Evolutionary conservation across 2,329 filamentous ascomycete genomes (phyloP).

Genomic region (Rachicladosporium sp.): DNA sequence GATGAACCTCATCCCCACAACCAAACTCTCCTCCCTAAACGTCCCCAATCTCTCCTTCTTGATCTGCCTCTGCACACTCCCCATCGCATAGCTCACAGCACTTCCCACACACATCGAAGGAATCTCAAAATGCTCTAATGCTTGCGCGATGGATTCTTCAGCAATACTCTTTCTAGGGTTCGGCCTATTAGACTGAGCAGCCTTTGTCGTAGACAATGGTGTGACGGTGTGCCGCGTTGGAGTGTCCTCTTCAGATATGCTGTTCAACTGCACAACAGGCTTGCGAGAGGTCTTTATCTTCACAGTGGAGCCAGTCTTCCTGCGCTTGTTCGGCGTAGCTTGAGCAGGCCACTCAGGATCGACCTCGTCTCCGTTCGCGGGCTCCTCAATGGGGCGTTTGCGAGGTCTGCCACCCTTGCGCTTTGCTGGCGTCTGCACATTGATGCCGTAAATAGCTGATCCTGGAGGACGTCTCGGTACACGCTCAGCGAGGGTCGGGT

Average conservation of each 20-base stretch:
- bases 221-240: not conserved
- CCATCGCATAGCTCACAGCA: slow-evolving; percentile 13
- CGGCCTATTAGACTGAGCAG: slow-evolving; percentile 5
- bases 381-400: no score
- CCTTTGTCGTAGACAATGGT: slow-evolving; percentile 4
- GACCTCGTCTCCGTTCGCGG: no score
- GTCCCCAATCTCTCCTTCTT: slow-evolving; percentile 26
- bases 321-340: no score
- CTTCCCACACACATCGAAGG: slow-evolving; percentile 14
- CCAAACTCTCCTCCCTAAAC: slow-evolving; percentile 29
- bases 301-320: no score
- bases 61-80: slow-evolving; percentile 26
- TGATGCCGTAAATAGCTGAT: no score
- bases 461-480: no score
- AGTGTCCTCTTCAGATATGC: not conserved
- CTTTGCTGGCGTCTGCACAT: no score
- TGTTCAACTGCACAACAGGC: not conserved
- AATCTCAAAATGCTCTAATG: slow-evolving; percentile 10
- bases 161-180: no score
- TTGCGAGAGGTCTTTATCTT: not conserved
- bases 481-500: no score
- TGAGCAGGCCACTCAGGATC: no score
- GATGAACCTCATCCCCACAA: slow-evolving; percentile 31
- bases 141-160: slow-evolving; percentile 6
- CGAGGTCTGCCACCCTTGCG: no score